These are phyloP conservation scores for Boletus rubropictus DNA, from an alignment of 768 basidiomycete genomes.

Conservation along the genomic window DNA sequence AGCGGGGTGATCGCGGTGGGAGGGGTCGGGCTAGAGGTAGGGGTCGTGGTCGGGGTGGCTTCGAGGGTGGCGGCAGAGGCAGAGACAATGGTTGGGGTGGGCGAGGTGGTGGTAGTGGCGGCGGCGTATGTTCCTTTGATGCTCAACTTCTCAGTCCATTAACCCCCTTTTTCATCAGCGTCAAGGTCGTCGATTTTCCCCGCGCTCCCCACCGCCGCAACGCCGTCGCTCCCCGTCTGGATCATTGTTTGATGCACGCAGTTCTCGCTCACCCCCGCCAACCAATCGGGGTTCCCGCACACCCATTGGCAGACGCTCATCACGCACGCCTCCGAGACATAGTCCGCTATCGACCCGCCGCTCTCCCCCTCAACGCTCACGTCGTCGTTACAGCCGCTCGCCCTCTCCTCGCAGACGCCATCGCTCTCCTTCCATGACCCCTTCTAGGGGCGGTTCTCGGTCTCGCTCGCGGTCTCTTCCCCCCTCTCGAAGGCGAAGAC, in stretches of 20 bases:
- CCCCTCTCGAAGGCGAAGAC: conserved; percentile 35
- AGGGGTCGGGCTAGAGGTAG: conserved; percentile 58
- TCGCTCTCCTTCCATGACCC: conserved; percentile 31
- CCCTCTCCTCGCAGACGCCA: conserved; percentile 23
- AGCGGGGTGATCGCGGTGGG: conserved; percentile 37
- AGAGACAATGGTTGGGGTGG: conserved; percentile 63
- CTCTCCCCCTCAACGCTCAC: conserved; percentile 21
- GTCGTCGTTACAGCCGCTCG: conserved; percentile 26
- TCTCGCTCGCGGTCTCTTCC: conserved; percentile 42
- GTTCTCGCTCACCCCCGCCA: conserved; percentile 36
- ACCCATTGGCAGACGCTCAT: conserved; percentile 33
- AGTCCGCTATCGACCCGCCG: conserved; percentile 34
- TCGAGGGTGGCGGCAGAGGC: conserved; percentile 46
- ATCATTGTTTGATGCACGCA: conserved; percentile 33
- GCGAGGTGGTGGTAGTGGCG: conserved; percentile 40
- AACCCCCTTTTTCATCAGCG: conserved; percentile 26
- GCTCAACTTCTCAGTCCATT: conserved; percentile 2
- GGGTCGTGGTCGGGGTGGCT: conserved; percentile 44
- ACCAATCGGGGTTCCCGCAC: conserved; percentile 37
- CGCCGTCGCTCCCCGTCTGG: conserved; percentile 41
- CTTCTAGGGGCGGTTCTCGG: conserved; percentile 34
- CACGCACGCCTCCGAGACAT: conserved; percentile 25
- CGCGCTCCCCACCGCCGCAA: conserved; percentile 44
- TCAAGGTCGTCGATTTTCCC: conserved; percentile 40
- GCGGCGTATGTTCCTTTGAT: not conserved